Evolutionary conservation across 2,329 filamentous ascomycete genomes (phyloP), one percentile per base, ranked within the genome.

Genomic region (Cladosporium velox): DNA sequence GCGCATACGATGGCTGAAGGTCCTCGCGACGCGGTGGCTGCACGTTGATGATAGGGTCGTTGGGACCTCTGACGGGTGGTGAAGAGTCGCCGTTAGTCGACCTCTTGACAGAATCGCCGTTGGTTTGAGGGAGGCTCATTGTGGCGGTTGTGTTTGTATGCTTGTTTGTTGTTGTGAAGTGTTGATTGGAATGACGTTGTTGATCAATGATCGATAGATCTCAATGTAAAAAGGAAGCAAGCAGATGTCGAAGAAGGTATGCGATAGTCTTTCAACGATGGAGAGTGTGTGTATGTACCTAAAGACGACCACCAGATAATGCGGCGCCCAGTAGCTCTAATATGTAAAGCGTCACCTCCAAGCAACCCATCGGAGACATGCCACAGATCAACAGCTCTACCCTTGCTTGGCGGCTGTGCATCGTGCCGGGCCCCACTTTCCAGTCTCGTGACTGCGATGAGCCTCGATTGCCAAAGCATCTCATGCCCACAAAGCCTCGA

Each of bases 11-110:
- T 66, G 88, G 88, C 81, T 97, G 93, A 12, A 98, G 85, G 75
- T 97, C 94, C 71, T 93, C 91, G 73, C 89, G 85, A 67, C 88
- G 87, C 18, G 94, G 92, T 26, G 92, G 93, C 75, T 93, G 86
- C 58, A 97, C 93, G 65, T 83, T 82, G 70, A 84, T 76, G 60
- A 84, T 72, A 14, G 73, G 72, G 3, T 74, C 72, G 38, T 35
- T 35, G 51, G 49, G 51, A 18, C 51, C 51, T 28, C 61, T 26
- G 35, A 32, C 21, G 35, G 55, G 21, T 10, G 34, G 6, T 8
- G 41, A n/a, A 21, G 8, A 2, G 41, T 47, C 41, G n/a, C 41
- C n/a, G 41, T 47, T 47, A 8, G 41, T 11, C n/a, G 41, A 21
- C 7, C 52, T 30, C 26, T 32, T 34, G 52, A 57, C 52, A 21